A percentile compares a stretch with the other conserved stretches of the same genome.
Conservation (phyloP, 495 filamentous ascomycete genomes). For the Clohesyomyces aquaticus region DNA sequence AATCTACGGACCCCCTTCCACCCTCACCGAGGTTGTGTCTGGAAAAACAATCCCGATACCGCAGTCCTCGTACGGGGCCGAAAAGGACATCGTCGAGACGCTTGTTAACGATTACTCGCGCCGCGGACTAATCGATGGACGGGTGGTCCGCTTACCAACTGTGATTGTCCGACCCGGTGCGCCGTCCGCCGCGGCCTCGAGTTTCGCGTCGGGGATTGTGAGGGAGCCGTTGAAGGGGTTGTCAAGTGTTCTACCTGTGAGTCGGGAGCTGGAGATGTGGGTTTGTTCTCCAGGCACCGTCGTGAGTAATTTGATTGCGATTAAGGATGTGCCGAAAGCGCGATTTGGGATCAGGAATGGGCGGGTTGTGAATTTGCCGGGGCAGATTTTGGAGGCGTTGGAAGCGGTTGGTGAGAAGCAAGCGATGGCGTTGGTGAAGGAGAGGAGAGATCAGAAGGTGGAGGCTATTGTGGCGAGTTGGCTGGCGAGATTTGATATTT, state of each 20-base stretch:
- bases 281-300: slow-evolving; percentile 28
- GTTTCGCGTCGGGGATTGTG: slow-evolving; percentile 17
- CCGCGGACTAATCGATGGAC: slow-evolving; percentile 18
- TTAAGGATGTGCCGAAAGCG: slow-evolving; percentile 29
- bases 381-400: slow-evolving; percentile 25
- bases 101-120: slow-evolving; percentile 17
- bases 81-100: slow-evolving; percentile 19
- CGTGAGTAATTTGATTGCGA: slow-evolving; percentile 18
- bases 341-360: slow-evolving; percentile 18
- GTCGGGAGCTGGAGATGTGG: slow-evolving; percentile 22
- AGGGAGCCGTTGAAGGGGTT: slow-evolving; percentile 24
- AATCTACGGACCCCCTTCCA: slow-evolving; percentile 17
- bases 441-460: slow-evolving; percentile 17
- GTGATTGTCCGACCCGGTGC: slow-evolving; percentile 16
- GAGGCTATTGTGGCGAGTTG: slow-evolving; percentile 26
- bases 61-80: slow-evolving; percentile 16
- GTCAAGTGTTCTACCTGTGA: slow-evolving; percentile 25
- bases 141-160: slow-evolving; percentile 7
- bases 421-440: slow-evolving; percentile 11
- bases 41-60: slow-evolving; percentile 9
- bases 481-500: slow-evolving; percentile 21
- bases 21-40: neutral
- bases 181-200: slow-evolving; percentile 19
- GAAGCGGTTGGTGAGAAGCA: slow-evolving; percentile 21
- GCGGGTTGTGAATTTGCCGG: slow-evolving; percentile 25